Base-by-base conservation (phyloP, 2,329 filamentous ascomycete species). In the Aspergillus viridinutans region DNA sequence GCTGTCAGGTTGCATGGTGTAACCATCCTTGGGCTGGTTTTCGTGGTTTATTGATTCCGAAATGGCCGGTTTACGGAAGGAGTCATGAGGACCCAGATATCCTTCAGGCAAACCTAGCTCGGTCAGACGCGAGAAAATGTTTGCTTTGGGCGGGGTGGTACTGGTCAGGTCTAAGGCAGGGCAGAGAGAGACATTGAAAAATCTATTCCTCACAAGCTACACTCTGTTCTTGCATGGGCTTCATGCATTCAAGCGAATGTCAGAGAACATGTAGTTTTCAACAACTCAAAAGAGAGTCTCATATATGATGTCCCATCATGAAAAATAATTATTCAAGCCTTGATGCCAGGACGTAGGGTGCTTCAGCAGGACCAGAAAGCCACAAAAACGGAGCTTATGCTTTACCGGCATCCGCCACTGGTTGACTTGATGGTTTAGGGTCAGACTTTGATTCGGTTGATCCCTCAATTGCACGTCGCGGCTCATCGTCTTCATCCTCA, bases 401-500 rank as follows among this genome's bases (percentile, higher is more conserved):
- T 51, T 54, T 59, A 10, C 29, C 55, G 38, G 56, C 48, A 29
- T 59, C 54, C 21, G 26, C 35, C 10, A 47, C 20, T n/a, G 45
- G 25, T 49, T 48, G 38, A 35, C 49, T 40, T 9, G 52, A 29
- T 4, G 38, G 25, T 40, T 52, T 60, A 5, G 52, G 50, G 26
- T 49, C 56, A 21, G 64, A 53, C 53, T 60, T 62, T 3, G 67
- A 61, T 42, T 61, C 64, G 25, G 57, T 56, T 2, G 72, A 62
- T 14, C 68, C 65, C 59, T 76, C 73, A 32, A 74, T 70, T 23
- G 69, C 65, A 20, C 69, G 63, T 29, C 63, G 66, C 3, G 57
- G 58, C 49, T 67, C 64, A 23, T 71, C 62, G 20, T 69, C 67
- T 9, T 72, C 70, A 20, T 71, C 69, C 40, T 77, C 73, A 17